Evolutionary conservation across 345 rosid species (phyloP), one percentile per base, ranked within the genome.

Genomic region (Lumnitzera littorea): DNA sequence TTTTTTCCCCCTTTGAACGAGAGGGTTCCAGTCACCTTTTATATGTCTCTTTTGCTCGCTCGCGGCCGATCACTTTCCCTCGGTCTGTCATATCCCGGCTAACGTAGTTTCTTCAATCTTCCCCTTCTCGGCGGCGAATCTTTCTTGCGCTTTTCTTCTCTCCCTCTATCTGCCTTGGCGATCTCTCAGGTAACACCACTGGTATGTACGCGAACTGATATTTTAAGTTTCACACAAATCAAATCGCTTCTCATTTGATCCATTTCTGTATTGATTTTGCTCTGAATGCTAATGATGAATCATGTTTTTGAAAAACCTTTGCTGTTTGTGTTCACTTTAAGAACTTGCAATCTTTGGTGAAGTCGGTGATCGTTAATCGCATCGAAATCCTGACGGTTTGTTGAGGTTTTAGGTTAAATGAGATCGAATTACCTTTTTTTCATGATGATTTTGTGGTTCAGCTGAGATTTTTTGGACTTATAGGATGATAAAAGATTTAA

Each of bases 1-100:
- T 8, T 24, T 11, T 24, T 4, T 12, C 25, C 27, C 52, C 53
- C 12, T n/a, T 17, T 24, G 27, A 29, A 24, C 15, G 2, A 11
- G 48, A 62, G 57, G 48, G 65, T 50, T 48, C 53, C 63, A 15
- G 60, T 56, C 61, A 64, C 67, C 61, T 48, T 20, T 49, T 56
- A 64, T 64, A 55, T 64, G 48, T 51, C 24, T 56, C 25, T 48
- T 5, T 56, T 48, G 29, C 49, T 56, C 57, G 48, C 54, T 56
- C 55, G 31, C 61, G 13, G 23, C 56, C 17, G 15, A 29, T 54
- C 61, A 36, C 43, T 36, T 36, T 36, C 43, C 7, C 43, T 36
- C 10, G 3, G 10, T 36, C 9, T 9, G 43, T 4, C 43, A 9
- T 36, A 36, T 9, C 11, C 43, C 43, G 43, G 43, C 43, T 0